Evolutionary conservation across 2,329 filamentous ascomycete genomes (phyloP), one percentile per base, ranked within the genome.

Genomic region (Elsinoe batatas): DNA sequence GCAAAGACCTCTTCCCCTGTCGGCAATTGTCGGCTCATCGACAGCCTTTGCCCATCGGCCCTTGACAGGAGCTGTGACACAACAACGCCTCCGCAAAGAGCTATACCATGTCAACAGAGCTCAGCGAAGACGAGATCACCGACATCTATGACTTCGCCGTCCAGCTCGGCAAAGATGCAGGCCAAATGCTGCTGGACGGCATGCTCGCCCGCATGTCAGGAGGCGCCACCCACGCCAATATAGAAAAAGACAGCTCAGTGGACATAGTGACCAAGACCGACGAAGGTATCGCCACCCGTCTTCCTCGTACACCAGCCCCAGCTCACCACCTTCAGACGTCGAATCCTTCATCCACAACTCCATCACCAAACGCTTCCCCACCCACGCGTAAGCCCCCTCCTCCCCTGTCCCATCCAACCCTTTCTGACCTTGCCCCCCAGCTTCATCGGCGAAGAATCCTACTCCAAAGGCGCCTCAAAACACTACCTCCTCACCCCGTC

Each of bases 231-330:
- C 53, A 61, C 12, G 63, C 63, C 1, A 75, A 78, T 55, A 71
- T 75, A 6, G 84, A 89, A 69, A 91, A 91, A 67, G 82, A 87
- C 61, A 88, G 80, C 65, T 78, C 85, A 1, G 86, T 90, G 10
- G 87, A 90, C 66, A 80, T 90, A 59, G 86, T 90, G 17, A 90
- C 85, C 8, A 80, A 88, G 70, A 86, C 84, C 0, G 86, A 90
- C 65, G 79, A 85, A 69, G 83, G 84, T 85, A 69, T 18, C 5
- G n/a, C 22, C 43, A 12, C 22, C 15, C 20, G 22, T 32, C 17
- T 11, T 20, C 10, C 13, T 20, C 38, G 15, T 60, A 69, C 62
- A 15, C 53, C 44, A 36, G 17, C 20, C 11, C 3, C 32, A 22
- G 7, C n/a, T 22, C 26, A 36, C 44, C n/a, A 20, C 33, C 11